Evolutionary conservation across 2,329 filamentous ascomycete genomes (phyloP).

Genomic region (Aspergillus bombycis): DNA sequence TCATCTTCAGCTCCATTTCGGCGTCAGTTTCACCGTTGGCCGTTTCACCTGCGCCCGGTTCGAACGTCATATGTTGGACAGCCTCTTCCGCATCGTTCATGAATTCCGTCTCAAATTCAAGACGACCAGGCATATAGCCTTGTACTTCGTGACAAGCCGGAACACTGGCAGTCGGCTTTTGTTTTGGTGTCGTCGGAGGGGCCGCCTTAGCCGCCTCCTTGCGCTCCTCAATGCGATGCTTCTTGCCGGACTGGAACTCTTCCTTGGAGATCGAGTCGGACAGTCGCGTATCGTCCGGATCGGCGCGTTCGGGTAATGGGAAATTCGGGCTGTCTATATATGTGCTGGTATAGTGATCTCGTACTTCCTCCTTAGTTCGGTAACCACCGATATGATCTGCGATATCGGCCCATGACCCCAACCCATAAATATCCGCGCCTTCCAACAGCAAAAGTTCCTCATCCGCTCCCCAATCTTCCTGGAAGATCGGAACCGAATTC

Average conservation of each 20-base stretch:
- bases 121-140: conserved; percentile 95
- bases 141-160: conserved; percentile 97
- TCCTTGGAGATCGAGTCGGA: conserved; percentile 83
- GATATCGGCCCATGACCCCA: conserved; percentile 97
- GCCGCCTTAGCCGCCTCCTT: conserved; percentile 86
- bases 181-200: conserved; percentile 82
- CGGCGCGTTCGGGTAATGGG: conserved; percentile 83
- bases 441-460: conserved; percentile 93
- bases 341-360: conserved; percentile 87
- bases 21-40: conserved; percentile 87
- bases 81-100: conserved; percentile 98
- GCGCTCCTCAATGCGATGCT: conserved; percentile 87
- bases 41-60: conserved; percentile 91
- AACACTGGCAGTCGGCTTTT: conserved; percentile 93
- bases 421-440: conserved; percentile 91
- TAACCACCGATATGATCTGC: conserved; percentile 97
- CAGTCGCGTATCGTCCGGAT: conserved; percentile 76
- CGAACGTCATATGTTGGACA: conserved; percentile 97
- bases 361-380: conserved; percentile 90
- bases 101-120: conserved; percentile 97
- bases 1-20: conserved; percentile 96
- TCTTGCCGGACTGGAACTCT: conserved; percentile 91
- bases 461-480: conserved; percentile 93
- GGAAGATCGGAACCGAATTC: conserved; percentile 96
- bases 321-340: conserved; percentile 84